These are phyloP conservation scores for Diospyros lotus DNA, from an alignment of 148 eudicot genomes.

Conservation along the genomic window DNA sequence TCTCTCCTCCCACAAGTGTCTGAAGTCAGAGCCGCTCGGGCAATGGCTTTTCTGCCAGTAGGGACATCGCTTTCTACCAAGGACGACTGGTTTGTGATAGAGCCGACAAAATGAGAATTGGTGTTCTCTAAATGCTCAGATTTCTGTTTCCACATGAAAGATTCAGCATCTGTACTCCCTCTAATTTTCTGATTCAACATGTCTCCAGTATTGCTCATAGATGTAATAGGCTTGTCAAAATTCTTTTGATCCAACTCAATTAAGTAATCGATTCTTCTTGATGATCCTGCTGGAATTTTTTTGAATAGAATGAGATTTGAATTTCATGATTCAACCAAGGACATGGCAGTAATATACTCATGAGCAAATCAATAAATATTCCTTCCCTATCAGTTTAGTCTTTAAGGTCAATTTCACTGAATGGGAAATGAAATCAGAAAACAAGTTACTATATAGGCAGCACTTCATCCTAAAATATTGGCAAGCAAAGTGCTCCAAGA, in stretches of 20 bases:
- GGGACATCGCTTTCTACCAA: background rate
- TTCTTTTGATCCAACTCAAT: slow-evolving; percentile 26
- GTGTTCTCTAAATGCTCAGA: slow-evolving; percentile 8
- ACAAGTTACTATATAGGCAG: background rate
- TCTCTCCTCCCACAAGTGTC: background rate
- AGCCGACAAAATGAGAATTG: background rate
- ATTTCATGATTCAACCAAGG: background rate
- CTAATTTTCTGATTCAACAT: slow-evolving; percentile 7
- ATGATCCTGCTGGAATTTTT: slow-evolving; percentile 25
- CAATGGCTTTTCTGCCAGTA: slow-evolving; percentile 2
- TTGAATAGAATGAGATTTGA: background rate
- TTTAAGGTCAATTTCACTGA: background rate
- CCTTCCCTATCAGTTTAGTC: background rate
- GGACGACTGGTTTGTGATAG: background rate
- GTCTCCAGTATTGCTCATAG: background rate
- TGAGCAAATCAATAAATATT: too few relatives aligned
- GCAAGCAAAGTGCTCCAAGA: background rate
- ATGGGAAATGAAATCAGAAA: background rate
- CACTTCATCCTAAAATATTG: background rate
- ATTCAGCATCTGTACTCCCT: background rate
- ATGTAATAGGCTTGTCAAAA: slow-evolving; percentile 14
- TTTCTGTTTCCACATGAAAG: background rate
- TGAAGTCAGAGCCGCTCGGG: background rate
- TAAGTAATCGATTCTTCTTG: slow-evolving; percentile 26
- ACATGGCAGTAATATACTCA: background rate